Base-by-base conservation (phyloP, 805 yeast species). In the Kluyveromyces aestuarii region DNA sequence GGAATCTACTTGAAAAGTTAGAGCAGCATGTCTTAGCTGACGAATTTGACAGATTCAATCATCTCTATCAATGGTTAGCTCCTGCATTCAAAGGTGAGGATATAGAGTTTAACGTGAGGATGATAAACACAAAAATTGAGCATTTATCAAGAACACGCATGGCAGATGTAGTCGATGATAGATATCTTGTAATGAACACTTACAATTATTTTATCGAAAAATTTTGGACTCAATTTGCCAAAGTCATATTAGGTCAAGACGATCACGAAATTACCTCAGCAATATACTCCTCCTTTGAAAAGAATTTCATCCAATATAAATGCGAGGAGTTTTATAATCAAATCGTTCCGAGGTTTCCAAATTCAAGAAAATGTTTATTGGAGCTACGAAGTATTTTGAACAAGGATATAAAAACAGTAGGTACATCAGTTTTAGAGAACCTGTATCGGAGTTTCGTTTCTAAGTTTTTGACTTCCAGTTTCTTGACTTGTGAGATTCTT, bases 401-500 rank as follows among this genome's bases (percentile, higher is more conserved):
- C 39, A 43, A 43, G 33, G 42, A 66, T 69, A 16, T 69, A 71
- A 1, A 58, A 61, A 25, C 48, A 50, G 27, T 50, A 51, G 30
- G 51, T 52, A 11, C 48, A 45, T 46, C 44, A 8, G 50, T 57
- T 4, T 48, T 52, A 1, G 51, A 49, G 21, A 56, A 58, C 40
- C 45, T 61, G 30, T 48, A 48, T 2, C 50, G 48, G 33, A 38
- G 39, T 18, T 62, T 63, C 45, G 54, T 59, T 35, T 40, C 41
- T 16, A 51, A 48, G 27, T 49, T 89, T 10, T 69, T 90, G 18
- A 93, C 87, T 57, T 84, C 95, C 3, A 96, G 96, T 18, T 76
- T 84, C 1, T 80, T 84, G 55, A 91, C 98, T 0, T 73, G 75
- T 5, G 87, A 82, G 45, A 80, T 88, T 8, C 75, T 91, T 25